phyloP scores from a whole-genome alignment of 192 early-diverging fungal species.

The Gamsiella multidivaricata region DNA sequence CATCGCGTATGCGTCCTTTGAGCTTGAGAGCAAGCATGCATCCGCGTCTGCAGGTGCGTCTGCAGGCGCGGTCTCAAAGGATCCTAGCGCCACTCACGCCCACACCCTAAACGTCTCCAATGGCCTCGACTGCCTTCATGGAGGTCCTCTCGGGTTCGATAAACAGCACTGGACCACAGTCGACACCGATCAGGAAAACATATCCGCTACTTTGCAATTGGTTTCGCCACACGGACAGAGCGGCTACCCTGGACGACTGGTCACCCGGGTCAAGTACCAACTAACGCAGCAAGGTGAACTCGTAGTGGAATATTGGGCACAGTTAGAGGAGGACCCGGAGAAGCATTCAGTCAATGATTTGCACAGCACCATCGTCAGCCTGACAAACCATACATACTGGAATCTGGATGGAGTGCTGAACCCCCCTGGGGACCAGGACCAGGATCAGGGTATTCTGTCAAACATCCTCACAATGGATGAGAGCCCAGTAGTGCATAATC shows the following conservation, averaged over 20 bases:
- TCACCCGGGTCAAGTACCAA: slow-evolving; percentile 68
- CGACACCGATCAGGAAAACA: slow-evolving; percentile 33
- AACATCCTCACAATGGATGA: neutral
- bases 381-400: slow-evolving; percentile 92
- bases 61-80: slow-evolving; percentile 4
- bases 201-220: slow-evolving; percentile 65
- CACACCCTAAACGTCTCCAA: slow-evolving; percentile 74
- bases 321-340: slow-evolving; percentile 49
- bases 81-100: neutral
- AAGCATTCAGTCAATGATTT: too few species aligned
- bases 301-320: slow-evolving; percentile 62
- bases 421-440: slow-evolving; percentile 48
- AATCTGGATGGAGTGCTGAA: slow-evolving; percentile 82
- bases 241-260: slow-evolving; percentile 81
- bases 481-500: slow-evolving; percentile 57
- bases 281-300: slow-evolving; percentile 62
- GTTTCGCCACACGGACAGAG: slow-evolving; percentile 79
- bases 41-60: neutral
- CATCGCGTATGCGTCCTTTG: slow-evolving; percentile 70
- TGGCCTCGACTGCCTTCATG: slow-evolving; percentile 84
- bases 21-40: slow-evolving; percentile 60
- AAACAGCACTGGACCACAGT: slow-evolving; percentile 70
- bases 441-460: neutral
- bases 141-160: slow-evolving; percentile 82
- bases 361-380: slow-evolving; percentile 72